Evolutionary conservation across 352 stramenopile genomes (phyloP).

Genomic region (Phytophthora litchii): DNA sequence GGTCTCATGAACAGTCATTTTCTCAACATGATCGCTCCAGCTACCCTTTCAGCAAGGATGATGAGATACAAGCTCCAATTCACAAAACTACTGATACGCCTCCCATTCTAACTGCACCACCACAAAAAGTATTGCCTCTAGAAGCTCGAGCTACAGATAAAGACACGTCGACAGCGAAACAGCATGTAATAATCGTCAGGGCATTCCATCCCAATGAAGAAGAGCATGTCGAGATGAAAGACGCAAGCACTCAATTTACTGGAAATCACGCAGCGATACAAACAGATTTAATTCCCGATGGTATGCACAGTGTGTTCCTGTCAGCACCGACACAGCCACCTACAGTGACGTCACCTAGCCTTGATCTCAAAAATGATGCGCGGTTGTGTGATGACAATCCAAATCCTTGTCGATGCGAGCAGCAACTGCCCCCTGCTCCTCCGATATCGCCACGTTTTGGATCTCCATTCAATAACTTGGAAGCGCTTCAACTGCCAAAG

Average conservation of each 20-base stretch:
- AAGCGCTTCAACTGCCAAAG: constrained; percentile 37
- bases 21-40: not conserved
- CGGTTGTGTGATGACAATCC: not conserved
- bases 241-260: constrained; percentile 74
- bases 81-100: not conserved
- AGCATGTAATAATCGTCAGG: constrained; percentile 57
- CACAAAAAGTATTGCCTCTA: not conserved
- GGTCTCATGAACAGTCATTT: not conserved
- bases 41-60: not conserved
- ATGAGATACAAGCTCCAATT: not conserved
- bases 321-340: not conserved
- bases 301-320: constrained; percentile 50
- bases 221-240: constrained; percentile 52
- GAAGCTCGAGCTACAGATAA: not conserved
- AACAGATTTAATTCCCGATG: constrained; percentile 62
- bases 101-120: not conserved
- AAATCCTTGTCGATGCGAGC: not conserved
- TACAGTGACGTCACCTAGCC: not conserved
- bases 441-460: constrained; percentile 5
- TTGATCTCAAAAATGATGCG: not conserved
- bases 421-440: constrained; percentile 10
- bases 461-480: constrained; percentile 40
- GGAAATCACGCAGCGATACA: constrained; percentile 78
- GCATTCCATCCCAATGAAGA: constrained; percentile 39
- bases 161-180: not conserved